Percentiles rank a stretch among this genome's conserved stretches.
These are phyloP conservation scores for Escallonia herrerae DNA, from an alignment of 129 eudicot species.

Conservation along the genomic window DNA sequence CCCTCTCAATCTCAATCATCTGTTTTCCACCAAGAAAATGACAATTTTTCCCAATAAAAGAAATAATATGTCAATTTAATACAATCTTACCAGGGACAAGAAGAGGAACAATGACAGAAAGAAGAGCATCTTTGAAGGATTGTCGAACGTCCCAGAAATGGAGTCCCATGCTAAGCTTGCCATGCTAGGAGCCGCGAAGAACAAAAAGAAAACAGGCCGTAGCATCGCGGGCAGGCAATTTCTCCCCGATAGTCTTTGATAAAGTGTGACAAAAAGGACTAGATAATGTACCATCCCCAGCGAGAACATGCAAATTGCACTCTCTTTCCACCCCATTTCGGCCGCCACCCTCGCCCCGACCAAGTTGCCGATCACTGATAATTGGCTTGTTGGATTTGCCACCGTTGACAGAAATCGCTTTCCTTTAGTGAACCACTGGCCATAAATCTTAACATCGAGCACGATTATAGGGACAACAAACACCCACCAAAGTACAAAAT, in stretches of 20 bases:
- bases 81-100: slow-evolving; percentile 54
- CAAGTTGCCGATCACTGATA: slow-evolving; percentile 67
- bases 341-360: slow-evolving; percentile 71
- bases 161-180: slow-evolving; percentile 74
- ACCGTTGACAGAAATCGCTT: slow-evolving; percentile 55
- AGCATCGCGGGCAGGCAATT: slow-evolving; percentile 51
- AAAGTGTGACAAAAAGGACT: slow-evolving; percentile 70
- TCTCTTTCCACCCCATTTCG: slow-evolving; percentile 75
- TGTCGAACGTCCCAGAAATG: slow-evolving; percentile 53
- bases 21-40: too few species aligned
- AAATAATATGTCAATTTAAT: too few species aligned
- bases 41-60: too few species aligned
- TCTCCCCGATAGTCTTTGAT: slow-evolving; percentile 57
- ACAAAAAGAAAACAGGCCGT: slow-evolving; percentile 70
- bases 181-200: slow-evolving; percentile 81
- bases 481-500: slow-evolving; percentile 38
- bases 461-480: slow-evolving; percentile 43
- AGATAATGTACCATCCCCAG: slow-evolving; percentile 66
- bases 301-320: slow-evolving; percentile 51
- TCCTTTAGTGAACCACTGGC: slow-evolving; percentile 84
- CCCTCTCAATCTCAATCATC: too few species aligned
- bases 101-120: slow-evolving; percentile 78
- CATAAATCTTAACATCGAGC: slow-evolving; percentile 76
- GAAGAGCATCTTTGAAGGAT: slow-evolving; percentile 61
- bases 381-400: slow-evolving; percentile 81